Evolutionary conservation across 2,329 filamentous ascomycete species (phyloP).

Genomic region (Calonectria montana): DNA sequence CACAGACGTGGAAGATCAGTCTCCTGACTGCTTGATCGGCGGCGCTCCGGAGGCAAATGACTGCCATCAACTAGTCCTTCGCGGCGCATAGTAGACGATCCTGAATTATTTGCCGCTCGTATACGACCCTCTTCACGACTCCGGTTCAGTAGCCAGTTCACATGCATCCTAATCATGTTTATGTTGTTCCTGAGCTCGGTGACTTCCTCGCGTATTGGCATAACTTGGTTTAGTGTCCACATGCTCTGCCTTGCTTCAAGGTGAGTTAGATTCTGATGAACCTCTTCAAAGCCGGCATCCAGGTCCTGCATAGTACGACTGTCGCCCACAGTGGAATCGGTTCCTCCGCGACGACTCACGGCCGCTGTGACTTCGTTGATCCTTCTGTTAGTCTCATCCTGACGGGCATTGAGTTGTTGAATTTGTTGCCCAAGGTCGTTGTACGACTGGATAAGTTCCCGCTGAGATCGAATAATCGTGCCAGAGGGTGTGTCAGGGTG

Average conservation of each 20-base stretch:
- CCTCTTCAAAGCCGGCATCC: constrained; percentile 62
- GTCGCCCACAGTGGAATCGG: constrained; percentile 62
- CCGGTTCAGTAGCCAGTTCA: constrained; percentile 68
- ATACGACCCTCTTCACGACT: constrained; percentile 60
- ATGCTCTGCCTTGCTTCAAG: constrained; percentile 70
- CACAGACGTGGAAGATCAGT: constrained; percentile 52
- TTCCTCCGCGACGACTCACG: constrained; percentile 48
- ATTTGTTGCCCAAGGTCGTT: constrained; percentile 50
- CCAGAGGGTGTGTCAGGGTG: constrained; percentile 62
- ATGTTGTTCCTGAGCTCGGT: constrained; percentile 68
- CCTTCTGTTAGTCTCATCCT: constrained; percentile 48
- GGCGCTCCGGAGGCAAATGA: constrained; percentile 47
- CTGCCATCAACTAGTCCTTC: constrained; percentile 44
- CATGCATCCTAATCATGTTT: constrained; percentile 69
- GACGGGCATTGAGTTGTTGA: constrained; percentile 48
- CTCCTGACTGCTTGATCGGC: constrained; percentile 51
- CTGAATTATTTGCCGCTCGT: constrained; percentile 51
- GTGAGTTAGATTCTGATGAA: constrained; percentile 67
- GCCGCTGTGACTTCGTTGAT: constrained; percentile 55
- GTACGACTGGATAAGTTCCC: constrained; percentile 59
- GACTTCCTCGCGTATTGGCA: constrained; percentile 72
- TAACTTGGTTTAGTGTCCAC: constrained; percentile 70
- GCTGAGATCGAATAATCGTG: constrained; percentile 61
- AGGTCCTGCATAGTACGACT: constrained; percentile 56
- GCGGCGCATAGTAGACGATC: constrained; percentile 45